Base-by-base conservation (phyloP, 2,329 filamentous ascomycete species). In the Penicillium sp. region DNA sequence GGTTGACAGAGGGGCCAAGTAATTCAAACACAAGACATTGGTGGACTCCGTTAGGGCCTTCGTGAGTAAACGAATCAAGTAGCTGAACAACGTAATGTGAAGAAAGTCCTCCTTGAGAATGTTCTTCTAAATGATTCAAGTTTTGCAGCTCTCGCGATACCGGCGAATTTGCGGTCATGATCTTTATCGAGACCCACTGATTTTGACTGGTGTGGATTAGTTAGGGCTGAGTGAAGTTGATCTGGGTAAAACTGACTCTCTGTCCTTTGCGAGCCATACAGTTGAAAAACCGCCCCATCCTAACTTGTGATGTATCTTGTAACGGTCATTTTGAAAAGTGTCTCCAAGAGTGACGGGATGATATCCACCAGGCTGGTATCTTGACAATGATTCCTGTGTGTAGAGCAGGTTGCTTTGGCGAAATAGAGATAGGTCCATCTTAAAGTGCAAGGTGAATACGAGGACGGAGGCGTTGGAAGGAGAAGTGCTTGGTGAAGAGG, bases 211-310 rank as follows among this genome's bases (percentile, higher is more conserved):
- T 3, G 2, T 34, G 18, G 23, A 44, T 55, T 55, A 56, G 54
- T 31, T 37, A 43, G 11, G 36, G 44, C 57, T 59, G n/a, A 46
- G 23, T 9, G 37, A 27, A 27, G 14, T 20, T 34, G 13, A 11
- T 10, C 6, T 9, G 10, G 27, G 13, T 1, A n/a, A 45, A 39
- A 52, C 55, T 52, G 22, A 66, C 63, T 55, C 39, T 29, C 46
- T 50, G 53, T 70, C 63, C 4, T 58, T 56, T 32, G 68, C 72
- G 28, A 75, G 66, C 74, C 70, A 77, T 37, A 75, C 68, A 6
- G 71, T 77, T 6, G 71, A 70, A 53, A 59, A 74, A 3, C 67
- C 66, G 22, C 74, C 73, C 28, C 64, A 70, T 26, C 73, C 73
- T 27, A 76, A 56, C 56, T 77, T 77, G 44, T 73, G 67, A 41